Base-by-base conservation (phyloP, 1,284 basidiomycete species). In the Waitea zeae region DNA sequence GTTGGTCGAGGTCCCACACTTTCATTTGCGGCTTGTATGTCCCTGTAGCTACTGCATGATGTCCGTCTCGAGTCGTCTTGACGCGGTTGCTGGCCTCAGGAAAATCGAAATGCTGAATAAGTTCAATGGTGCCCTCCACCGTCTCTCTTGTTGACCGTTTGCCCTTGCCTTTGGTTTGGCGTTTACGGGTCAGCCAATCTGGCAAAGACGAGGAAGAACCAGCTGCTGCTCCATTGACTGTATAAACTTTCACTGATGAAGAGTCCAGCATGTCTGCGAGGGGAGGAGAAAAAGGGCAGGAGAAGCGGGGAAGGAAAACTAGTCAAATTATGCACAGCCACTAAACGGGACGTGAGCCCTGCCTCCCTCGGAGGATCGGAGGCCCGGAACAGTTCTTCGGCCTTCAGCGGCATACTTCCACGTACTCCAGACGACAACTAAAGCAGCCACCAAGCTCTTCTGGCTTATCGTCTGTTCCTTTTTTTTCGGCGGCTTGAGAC, bases 1-100 rank as follows among this genome's bases (percentile, higher is more conserved):
- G 67, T 52, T 96, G 83, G 51, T 88, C 81, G 33, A 97, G 61
- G 53, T 98, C 95, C 78, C 87, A 99, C 3, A 93, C 86, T 41
- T 87, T 71, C 53, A 98, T 90, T 53, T 95, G 88, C 1, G 95
- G 95, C 58, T 99, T 99, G 60, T 99, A 99, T 2, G 86, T 89
- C 14, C 95, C 95, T 6, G 93, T 98, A 0, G 88, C 93, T 38
- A 98, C 70, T 11, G 79, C 79, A 67, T 92, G 81, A 44, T 82
- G 77, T 2, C 95, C 93, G 53, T 98, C 93, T 26, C 77, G 62
- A 2, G 92, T 97, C 4, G 83, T 83, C 54, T 77, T 86, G 47
- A 99, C 70, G 48, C 76, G 77, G 54, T 89, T 93, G 49, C 86
- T 89, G 9, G 92, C 90, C 51, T 96, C 89, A 6, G 95, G 92